Conservation (phyloP, 805 yeast genomes). For the Candida germanica region DNA sequence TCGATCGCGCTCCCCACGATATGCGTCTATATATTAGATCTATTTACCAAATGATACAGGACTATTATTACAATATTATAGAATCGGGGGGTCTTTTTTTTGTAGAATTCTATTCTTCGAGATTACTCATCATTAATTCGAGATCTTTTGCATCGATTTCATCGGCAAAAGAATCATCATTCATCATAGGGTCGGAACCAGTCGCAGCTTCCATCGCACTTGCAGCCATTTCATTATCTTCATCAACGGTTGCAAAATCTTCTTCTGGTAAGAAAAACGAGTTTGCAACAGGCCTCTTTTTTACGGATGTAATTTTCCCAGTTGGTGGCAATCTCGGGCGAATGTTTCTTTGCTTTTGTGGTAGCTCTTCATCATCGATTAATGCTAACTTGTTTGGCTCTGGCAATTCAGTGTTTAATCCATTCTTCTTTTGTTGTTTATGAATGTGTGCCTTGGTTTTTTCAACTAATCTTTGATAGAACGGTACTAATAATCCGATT, state of each 20-base stretch:
- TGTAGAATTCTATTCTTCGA: constrained; percentile 6
- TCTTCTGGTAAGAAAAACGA: constrained; percentile 51
- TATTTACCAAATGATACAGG: too few relatives aligned
- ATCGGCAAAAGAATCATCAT: constrained; percentile 7
- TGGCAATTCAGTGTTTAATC: constrained; percentile 42
- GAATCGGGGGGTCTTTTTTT: too few relatives aligned
- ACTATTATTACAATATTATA: too few relatives aligned
- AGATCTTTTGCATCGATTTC: constrained; percentile 14
- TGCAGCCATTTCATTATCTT: constrained; percentile 6
- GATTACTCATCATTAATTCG: constrained; percentile 14
- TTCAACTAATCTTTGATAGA: constrained; percentile 39
- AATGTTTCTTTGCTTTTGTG: constrained; percentile 69
- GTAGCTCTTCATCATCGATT: constrained; percentile 82
- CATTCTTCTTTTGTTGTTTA: constrained; percentile 39
- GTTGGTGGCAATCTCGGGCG: constrained; percentile 87
- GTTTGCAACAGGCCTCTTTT: constrained; percentile 56
- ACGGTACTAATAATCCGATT: constrained; percentile 57
- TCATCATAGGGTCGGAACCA: not conserved
- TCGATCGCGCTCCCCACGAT: too few relatives aligned
- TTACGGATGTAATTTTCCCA: constrained; percentile 71
- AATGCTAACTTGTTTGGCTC: constrained; percentile 31
- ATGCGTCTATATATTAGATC: too few relatives aligned
- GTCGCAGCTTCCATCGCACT: too few relatives aligned
- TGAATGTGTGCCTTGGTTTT: constrained; percentile 43
- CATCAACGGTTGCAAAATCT: not conserved